Conservation (phyloP, 257 asterid species). For the Craterostigma plantagineum region DNA sequence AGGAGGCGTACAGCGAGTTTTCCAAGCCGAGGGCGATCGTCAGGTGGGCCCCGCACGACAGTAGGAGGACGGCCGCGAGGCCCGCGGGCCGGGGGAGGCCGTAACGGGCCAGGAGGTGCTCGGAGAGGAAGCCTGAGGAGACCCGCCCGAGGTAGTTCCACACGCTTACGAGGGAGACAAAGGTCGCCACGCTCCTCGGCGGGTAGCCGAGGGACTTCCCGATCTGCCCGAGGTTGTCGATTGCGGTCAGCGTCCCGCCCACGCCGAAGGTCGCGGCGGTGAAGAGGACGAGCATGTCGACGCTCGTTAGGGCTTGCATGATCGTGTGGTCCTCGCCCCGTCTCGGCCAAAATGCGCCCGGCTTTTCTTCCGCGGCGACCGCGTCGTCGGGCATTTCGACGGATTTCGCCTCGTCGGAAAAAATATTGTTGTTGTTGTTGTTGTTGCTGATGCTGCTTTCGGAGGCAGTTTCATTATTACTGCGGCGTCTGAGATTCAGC, state of each 20-base stretch:
- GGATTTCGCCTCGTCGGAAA: no score
- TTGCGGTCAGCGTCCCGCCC: conserved; percentile 40
- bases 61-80: conserved; percentile 21
- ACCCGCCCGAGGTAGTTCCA: conserved; percentile 47
- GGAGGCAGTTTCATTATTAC: no score
- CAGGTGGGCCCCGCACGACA: conserved; percentile 33
- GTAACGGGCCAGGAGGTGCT: conserved; percentile 24
- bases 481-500: no score
- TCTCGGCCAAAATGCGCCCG: no score
- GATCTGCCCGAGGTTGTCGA: conserved; percentile 44
- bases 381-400: no score
- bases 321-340: conserved; percentile 37
- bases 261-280: conserved; percentile 19
- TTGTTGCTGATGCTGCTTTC: conserved; percentile 7
- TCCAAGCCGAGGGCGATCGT: conserved; percentile 34
- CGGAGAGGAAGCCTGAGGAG: conserved; percentile 24
- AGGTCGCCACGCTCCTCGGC: conserved; percentile 19
- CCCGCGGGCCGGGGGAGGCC: conserved; percentile 27
- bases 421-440: no score
- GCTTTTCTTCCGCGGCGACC: no score
- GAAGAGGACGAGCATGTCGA: conserved; percentile 32
- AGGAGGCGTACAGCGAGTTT: conserved; percentile 20
- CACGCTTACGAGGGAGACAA: conserved; percentile 43
- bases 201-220: conserved; percentile 35
- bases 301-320: conserved; percentile 31